Evolutionary conservation across 331 rosid genomes (phyloP).

Genomic region (Dryas integrifolia): DNA sequence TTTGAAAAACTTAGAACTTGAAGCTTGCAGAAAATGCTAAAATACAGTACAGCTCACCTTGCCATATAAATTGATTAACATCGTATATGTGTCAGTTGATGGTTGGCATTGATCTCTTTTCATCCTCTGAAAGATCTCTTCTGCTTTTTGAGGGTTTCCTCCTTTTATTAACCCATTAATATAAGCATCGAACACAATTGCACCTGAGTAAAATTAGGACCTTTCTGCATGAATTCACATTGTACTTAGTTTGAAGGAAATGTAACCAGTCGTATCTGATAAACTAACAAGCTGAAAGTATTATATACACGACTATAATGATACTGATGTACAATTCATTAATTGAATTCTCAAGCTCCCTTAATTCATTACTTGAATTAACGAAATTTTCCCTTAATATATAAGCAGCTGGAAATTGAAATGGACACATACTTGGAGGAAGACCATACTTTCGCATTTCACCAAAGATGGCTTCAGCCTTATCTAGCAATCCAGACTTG

Average conservation of each 20-base stretch:
- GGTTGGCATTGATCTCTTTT: conserved; percentile 71
- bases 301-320: too few species aligned
- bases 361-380: neutral
- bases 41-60: conserved; percentile 48
- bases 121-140: conserved; percentile 78
- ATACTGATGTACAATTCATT: neutral
- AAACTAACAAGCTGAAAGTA: neutral
- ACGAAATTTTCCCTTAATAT: conserved; percentile 3
- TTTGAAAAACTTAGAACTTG: neutral
- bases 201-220: conserved; percentile 46
- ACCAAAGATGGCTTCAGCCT: conserved; percentile 81
- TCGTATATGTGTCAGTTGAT: conserved; percentile 69
- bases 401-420: conserved; percentile 9
- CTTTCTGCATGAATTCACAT: conserved; percentile 17
- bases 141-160: conserved; percentile 63
- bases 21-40: neutral
- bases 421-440: conserved; percentile 63
- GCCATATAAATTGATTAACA: conserved; percentile 80
- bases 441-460: conserved; percentile 73
- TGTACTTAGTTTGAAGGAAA: conserved; percentile 10
- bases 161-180: conserved; percentile 81
- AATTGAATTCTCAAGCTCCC: neutral
- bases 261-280: neutral
- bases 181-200: conserved; percentile 74
- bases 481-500: conserved; percentile 58